Conservation (phyloP, 176 grass and related monocot species). For the Oryza brachyantha region DNA sequence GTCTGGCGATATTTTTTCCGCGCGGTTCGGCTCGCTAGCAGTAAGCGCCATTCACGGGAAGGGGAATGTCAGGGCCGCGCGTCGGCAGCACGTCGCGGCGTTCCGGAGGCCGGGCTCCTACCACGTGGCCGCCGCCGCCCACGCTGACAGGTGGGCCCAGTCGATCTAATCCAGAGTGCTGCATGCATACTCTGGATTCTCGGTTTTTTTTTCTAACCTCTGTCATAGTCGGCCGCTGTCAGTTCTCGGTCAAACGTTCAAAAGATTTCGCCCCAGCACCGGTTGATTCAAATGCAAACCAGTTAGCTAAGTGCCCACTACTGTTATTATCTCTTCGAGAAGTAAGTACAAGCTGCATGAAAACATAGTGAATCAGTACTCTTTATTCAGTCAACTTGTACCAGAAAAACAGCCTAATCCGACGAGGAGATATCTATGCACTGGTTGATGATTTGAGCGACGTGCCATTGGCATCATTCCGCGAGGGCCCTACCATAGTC, state of each 20-base stretch:
- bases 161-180: not conserved
- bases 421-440: not conserved
- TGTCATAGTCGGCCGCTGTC: not conserved
- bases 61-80: slow-evolving; percentile 24
- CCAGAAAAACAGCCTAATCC: slow-evolving; percentile 17
- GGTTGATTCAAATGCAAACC: not conserved
- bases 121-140: slow-evolving; percentile 33
- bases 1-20: not conserved
- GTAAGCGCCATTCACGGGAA: slow-evolving; percentile 42
- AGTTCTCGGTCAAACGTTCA: not conserved
- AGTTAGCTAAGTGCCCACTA: not conserved
- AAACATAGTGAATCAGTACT: not conserved
- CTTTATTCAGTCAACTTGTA: slow-evolving; percentile 7
- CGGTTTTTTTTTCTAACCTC: not conserved
- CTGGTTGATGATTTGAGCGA: not conserved
- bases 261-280: not conserved
- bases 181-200: not conserved
- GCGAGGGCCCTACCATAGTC: slow-evolving; percentile 17
- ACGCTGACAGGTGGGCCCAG: slow-evolving; percentile 5
- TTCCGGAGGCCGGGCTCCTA: not conserved
- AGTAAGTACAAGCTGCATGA: not conserved
- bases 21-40: slow-evolving; percentile 14
- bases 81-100: slow-evolving; percentile 35
- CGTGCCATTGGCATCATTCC: slow-evolving; percentile 16
- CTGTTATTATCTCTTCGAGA: not conserved